These are phyloP conservation scores for Bipolaris cookei DNA, from an alignment of 2,329 filamentous ascomycete genomes.

Conservation along the genomic window DNA sequence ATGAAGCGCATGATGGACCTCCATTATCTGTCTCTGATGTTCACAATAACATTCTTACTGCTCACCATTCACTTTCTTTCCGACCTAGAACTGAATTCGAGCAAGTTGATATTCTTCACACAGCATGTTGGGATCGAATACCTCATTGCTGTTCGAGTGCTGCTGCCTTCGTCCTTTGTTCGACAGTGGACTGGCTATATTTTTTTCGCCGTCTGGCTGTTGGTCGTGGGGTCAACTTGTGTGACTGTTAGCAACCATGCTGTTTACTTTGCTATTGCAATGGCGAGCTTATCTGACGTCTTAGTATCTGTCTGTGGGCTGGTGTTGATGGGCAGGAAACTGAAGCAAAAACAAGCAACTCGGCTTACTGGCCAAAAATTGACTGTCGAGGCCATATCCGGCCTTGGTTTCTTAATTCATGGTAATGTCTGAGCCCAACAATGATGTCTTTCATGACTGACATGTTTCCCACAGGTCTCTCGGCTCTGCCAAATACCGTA, in stretches of 20 bases:
- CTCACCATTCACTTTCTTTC: neutral
- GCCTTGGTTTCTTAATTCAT: neutral
- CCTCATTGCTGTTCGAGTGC: neutral
- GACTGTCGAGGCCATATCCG: neutral
- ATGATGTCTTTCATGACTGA: neutral
- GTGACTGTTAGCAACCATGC: neutral
- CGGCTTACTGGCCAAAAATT: neutral
- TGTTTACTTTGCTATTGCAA: neutral
- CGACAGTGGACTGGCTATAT: neutral
- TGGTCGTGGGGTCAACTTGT: neutral
- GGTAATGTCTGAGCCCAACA: neutral
- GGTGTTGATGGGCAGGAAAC: neutral
- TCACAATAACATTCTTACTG: neutral
- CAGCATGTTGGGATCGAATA: neutral
- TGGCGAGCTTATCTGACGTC: neutral
- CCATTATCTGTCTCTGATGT: neutral
- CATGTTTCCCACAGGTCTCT: neutral
- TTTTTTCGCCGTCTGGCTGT: neutral
- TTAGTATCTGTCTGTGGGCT: neutral
- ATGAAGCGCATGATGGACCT: slow-evolving; percentile 3
- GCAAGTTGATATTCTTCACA: slow-evolving; percentile 1
- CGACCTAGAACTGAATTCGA: neutral
- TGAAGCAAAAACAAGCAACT: neutral
- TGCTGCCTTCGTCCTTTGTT: neutral
- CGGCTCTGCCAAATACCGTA: neutral